A percentile compares a stretch with the other conserved stretches of the same genome.
Evolutionary conservation across 164 flowering plant genomes (phyloP).

Genomic region (Vitis rupestris): DNA sequence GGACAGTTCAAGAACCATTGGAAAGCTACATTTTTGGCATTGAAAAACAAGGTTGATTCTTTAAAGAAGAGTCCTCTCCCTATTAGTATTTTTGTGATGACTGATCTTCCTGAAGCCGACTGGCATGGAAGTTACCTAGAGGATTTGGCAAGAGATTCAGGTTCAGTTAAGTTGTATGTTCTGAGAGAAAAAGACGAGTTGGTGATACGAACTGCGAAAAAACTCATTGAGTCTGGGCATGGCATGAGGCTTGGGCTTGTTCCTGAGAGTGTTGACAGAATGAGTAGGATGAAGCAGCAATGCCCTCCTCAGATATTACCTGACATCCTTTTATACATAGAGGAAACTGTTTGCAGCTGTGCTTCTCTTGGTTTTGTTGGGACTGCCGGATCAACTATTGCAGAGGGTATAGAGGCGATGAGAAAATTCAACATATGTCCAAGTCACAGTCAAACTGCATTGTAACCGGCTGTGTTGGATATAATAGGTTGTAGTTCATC

Average conservation of each 20-base stretch:
- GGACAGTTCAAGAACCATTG: conserved; percentile 98
- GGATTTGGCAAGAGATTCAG: conserved; percentile 54
- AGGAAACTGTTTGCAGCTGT: conserved; percentile 87
- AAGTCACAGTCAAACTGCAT: background rate
- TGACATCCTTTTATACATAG: conserved; percentile 69
- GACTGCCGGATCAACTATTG: conserved; percentile 94
- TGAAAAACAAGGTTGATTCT: conserved; percentile 57
- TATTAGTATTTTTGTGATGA: conserved; percentile 78
- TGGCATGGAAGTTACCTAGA: conserved; percentile 84
- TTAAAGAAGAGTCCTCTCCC: conserved; percentile 44
- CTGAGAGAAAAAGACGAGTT: conserved; percentile 52
- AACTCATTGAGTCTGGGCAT: conserved; percentile 41
- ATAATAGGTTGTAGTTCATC: too few relatives aligned
- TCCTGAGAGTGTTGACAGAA: conserved; percentile 14
- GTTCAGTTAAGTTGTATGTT: conserved; percentile 49
- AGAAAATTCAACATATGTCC: conserved; percentile 52
- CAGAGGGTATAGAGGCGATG: conserved; percentile 79
- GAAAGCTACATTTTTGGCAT: conserved; percentile 61
- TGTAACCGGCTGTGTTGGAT: too few relatives aligned
- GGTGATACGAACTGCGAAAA: conserved; percentile 49
- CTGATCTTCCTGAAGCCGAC: conserved; percentile 84
- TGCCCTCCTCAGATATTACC: conserved; percentile 39
- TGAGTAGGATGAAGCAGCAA: conserved; percentile 14
- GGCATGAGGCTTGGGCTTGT: conserved; percentile 34
- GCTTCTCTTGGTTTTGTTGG: conserved; percentile 94